Evolutionary conservation across 2,329 filamentous ascomycete species (phyloP).

Genomic region (Huntiella abstrusa): DNA sequence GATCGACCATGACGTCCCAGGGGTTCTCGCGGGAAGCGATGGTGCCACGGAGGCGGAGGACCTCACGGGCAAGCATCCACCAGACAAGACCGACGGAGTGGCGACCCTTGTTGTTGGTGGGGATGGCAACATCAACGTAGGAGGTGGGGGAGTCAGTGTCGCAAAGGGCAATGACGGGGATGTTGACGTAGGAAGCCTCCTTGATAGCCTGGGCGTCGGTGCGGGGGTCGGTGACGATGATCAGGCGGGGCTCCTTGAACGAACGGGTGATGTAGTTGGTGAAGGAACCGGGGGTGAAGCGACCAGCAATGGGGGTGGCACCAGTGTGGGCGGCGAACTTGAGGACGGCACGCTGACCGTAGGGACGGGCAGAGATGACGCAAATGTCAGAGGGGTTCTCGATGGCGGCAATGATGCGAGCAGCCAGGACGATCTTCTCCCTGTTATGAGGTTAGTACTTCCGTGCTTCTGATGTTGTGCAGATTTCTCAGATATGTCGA

Average conservation of each 20-base stretch:
- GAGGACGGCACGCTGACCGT: conserved; percentile 97
- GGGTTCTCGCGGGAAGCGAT: conserved; percentile 88
- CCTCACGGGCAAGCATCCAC: conserved; percentile 99
- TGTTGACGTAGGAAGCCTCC: conserved; percentile 99
- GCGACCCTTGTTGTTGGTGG: conserved; percentile 99
- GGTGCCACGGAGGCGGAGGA: conserved; percentile 94
- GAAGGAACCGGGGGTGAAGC: conserved; percentile 99
- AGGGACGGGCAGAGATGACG: conserved; percentile 98
- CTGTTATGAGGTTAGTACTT: conserved; percentile 27
- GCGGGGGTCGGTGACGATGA: conserved; percentile 97
- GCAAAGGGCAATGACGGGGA: conserved; percentile 96
- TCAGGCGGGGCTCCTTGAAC: conserved; percentile 99
- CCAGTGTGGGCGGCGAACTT: conserved; percentile 99
- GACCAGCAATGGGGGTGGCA: conserved; percentile 92
- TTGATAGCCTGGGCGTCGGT: conserved; percentile 99
- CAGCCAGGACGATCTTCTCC: conserved; percentile 99
- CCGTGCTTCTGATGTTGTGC: no score
- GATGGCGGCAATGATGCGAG: conserved; percentile 94
- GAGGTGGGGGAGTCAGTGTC: conserved; percentile 99
- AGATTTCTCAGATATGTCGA: no score
- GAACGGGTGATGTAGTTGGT: conserved; percentile 99
- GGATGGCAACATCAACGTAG: conserved; percentile 98
- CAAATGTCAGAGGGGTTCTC: conserved; percentile 99
- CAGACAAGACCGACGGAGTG: conserved; percentile 96
- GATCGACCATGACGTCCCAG: conserved; percentile 98